Evolutionary conservation across 306 rosid genomes (phyloP), one percentile per base, ranked within the genome.

Genomic region (Trifolium dubium): DNA sequence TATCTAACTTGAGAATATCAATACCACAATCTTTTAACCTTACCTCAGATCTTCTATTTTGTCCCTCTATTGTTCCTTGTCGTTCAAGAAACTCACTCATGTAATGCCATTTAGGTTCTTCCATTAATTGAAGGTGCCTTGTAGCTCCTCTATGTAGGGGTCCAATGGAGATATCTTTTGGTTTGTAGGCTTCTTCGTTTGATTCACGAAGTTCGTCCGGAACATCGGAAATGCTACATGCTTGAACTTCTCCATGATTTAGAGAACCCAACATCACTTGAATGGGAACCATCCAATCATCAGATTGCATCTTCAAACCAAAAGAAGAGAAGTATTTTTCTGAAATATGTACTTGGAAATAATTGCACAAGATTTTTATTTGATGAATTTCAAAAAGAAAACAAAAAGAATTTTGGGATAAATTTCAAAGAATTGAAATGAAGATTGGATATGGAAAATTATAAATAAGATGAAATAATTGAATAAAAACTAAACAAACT

Each of bases 41-140:
- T 8, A 5, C 0, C 4, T 51, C 72, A 0, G 41, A 23, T 5
- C 2, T 17, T 41, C 14, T 3, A n/a, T 5, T 64, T 55, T 78
- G 39, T 0, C 19, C 51, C 1, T 8, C 6, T 9, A 29, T 12
- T 58, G 12, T 50, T 15, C 59, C 14, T 8, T 10, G 2, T 3
- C 77, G 62, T 3, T 50, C 13, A 6, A 84, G 75, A 11, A 77
- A 44, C 0, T 34, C 4, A 0, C 5, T 8, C 47, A 51, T 50
- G 64, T 41, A 85, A 10, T 40, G 68, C 88, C 74, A 82, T 64
- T 85, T 81, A n/a, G 60, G 35, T 44, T 78, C 77, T 62, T 82
- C 79, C 80, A 85, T 75, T 17, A 54, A 3, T 1, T 43, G 71
- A 1, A 69, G 47, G 3, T 69, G 53, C 44, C 60, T 61, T 1